Base-by-base conservation (phyloP, 805 yeast genomes). In the Danielozyma ontarioensis region DNA sequence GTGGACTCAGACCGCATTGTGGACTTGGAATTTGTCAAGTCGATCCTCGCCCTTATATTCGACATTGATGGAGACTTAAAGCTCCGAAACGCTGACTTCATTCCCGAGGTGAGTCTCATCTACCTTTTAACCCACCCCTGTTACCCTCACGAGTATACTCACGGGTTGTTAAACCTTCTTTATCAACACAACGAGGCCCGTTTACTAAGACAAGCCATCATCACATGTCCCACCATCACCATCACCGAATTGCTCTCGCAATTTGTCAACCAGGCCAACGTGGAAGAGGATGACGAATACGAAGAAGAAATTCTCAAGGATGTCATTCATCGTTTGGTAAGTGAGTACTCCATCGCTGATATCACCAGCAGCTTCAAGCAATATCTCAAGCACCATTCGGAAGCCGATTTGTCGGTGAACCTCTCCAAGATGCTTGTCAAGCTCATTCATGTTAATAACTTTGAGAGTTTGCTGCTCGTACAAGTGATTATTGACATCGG, bases 91-190 rank as follows among this genome's bases (percentile, higher is more conserved):
- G 49, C 47, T 11, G 51, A 46, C 13, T 65, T 69, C 36, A 46
- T 72, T 23, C 76, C 93, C 32, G 78, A 80, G 46, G 59, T 59
- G 30, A 67, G 87, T 2, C 57, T 86, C 30, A 73, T 82, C 1
- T 89, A 85, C 50, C 66, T 89, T 22, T 66, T 90, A 41, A 83
- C 96, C 2, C 95, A 90, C 61, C 96, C 96, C 13, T 61, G 86
- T 13, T 88, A 82, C 58, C 96, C 97, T 7, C 56, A 64, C 12
- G 60, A 68, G 13, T 72, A 68, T 39, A 66, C 85, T 7, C 57
- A 61, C 4, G 78, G 78, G 2, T 54, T 89, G 28, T 58, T 90
- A 28, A 50, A 64, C 12, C 62, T 86, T 17, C 68, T 70, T 29
- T 41, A 51, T 15, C 39, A 44, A 3, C 32, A 46, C 18, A 58